Base-by-base conservation (phyloP, 2,329 filamentous ascomycete genomes). In the Ceratocystis cacaofunesta region DNA sequence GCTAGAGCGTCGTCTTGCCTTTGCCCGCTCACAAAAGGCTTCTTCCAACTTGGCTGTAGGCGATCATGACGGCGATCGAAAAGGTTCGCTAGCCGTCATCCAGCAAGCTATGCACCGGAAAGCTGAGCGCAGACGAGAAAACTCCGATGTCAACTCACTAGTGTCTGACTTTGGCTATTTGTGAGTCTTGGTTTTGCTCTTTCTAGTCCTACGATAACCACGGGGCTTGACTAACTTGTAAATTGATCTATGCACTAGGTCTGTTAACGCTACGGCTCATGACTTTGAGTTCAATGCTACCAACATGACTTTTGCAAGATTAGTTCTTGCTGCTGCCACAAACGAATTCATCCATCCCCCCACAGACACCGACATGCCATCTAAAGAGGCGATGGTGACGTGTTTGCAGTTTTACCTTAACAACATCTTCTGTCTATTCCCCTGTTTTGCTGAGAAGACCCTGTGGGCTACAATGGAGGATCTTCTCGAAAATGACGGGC, bases 121-220 rank as follows among this genome's bases (percentile, higher is more conserved):
- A 70, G 84, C 83, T 19, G 83, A 80, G n/a, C 77, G 80, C 66
- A 82, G 78, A 70, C 79, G 83, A 55, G 92, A 96, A 73, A 88
- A 89, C 58, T 88, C 86, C 0, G 90, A 95, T 73, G 90, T 96
- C 64, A 92, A 96, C 75, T 87, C 94, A 64, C 78, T 97, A 2
- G 89, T 96, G 25, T 95, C 92, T 0, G 92, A 96, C 72, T 96
- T 97, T 78, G 92, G 92, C 64, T 92, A 90, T 71, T 77, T 96
- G 85, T 95, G 74, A 75, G 86, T 73, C 12, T 30, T 50, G 8
- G 46, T 25, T 30, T 15, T 55, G n/a, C 6, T 8, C n/a, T 25
- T 4, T 58, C 8, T 32, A 58, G 52, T 25, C 52, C n/a, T 19
- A 17, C 15, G 28, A 58, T 32, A 30, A 41, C 3, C 36, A 5